These are phyloP conservation scores for Euphorbia celastroides DNA, from an alignment of 441 rosid genomes.

Conservation along the genomic window DNA sequence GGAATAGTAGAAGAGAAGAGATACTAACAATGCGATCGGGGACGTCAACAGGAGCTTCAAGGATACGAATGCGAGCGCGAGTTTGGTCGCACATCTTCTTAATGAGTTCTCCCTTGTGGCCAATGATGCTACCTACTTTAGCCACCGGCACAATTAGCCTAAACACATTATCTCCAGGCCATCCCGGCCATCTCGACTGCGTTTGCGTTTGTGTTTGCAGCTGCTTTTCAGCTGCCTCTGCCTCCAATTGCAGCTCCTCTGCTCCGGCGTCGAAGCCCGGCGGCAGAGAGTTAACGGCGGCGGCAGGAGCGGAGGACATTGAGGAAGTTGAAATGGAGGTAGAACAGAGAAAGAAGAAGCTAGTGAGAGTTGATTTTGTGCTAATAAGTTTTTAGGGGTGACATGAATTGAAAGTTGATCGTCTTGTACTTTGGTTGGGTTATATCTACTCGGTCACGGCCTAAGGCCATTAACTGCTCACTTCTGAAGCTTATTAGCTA, in stretches of 20 bases:
- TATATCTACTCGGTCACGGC: too few relatives aligned
- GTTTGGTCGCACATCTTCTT: conserved; percentile 95
- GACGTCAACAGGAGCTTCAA: conserved; percentile 53
- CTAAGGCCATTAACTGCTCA: too few relatives aligned
- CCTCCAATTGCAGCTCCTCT: background rate
- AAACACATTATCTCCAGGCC: conserved; percentile 88
- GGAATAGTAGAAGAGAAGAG: background rate
- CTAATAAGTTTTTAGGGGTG: too few relatives aligned
- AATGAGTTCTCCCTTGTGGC: conserved; percentile 80
- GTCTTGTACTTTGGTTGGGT: too few relatives aligned
- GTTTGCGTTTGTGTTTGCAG: conserved; percentile 8
- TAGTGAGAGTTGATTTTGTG: too few relatives aligned
- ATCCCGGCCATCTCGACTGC: conserved; percentile 69
- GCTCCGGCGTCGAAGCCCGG: background rate
- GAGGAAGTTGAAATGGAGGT: background rate
- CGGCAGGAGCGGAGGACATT: background rate
- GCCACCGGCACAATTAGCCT: conserved; percentile 74
- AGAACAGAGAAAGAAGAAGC: too few relatives aligned
- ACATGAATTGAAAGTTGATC: too few relatives aligned
- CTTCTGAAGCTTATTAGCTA: too few relatives aligned
- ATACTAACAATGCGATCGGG: conserved; percentile 72
- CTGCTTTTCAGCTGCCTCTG: background rate
- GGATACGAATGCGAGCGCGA: conserved; percentile 76
- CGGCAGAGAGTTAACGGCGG: conserved; percentile 2
- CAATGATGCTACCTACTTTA: conserved; percentile 85